Evolutionary conservation across 768 basidiomycete genomes (phyloP), one percentile per base, ranked within the genome.

Genomic region (Gautieria morchelliformis): DNA sequence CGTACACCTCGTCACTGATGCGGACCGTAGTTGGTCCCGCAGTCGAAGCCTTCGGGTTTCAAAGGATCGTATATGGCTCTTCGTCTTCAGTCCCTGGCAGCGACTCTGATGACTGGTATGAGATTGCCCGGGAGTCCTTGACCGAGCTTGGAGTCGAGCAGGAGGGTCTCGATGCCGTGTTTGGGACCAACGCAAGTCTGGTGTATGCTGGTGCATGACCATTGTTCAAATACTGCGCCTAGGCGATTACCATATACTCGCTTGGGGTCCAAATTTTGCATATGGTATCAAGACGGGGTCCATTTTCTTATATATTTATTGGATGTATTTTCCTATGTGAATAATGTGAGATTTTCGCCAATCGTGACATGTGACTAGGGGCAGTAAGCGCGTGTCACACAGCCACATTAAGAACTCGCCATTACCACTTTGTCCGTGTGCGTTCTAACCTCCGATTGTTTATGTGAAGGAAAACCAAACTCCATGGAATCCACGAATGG

Each of bases 51-150:
- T 92, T 92, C 66, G 90, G 90, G 7, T 88, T 81, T 63, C 76
- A 87, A 63, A 80, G 90, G 53, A 89, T 93, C 63, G 76, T 93
- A 19, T 92, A 86, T 69, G 90, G 89, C 8, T 85, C 89, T 9
- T 84, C 88, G 1, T 80, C 85, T 33, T 81, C 84, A 11, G 69
- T 74, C n/a, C 70, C 72, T 4, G 73, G 75, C 2, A 73, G 72
- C 24, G 72, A 74, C 27, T 64, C 72, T 24, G 77, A 76, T 39
- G 81, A 84, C 59, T 93, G 90, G 90, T 93, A 89, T 63, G 84
- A 83, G 62, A 78, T 91, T 54, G 86, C 88, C 11, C 77, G 85
- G 61, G 89, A 89, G 65, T 83, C 83, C 1, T 77, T 91, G 58
- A 81, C 85, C 24, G 90, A 93, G 69, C 74, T 92, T 44, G 87